Evolutionary conservation across 1,284 basidiomycete genomes (phyloP).

Genomic region (Trichosporon inkin): DNA sequence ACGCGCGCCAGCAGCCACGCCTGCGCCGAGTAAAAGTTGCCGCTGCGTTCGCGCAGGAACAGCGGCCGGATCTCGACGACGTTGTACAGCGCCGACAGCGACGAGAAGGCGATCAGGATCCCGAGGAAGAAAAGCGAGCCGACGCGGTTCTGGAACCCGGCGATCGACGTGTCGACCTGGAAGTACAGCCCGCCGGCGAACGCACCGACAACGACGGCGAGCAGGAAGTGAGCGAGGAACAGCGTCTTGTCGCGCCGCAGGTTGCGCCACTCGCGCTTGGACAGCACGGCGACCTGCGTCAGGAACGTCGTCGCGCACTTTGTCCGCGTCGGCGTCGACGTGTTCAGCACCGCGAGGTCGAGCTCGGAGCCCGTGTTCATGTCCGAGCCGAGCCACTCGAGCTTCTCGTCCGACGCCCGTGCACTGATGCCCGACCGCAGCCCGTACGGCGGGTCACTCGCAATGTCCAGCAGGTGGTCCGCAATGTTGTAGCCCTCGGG

Average conservation of each 20-base stretch:
- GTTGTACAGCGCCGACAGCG: slow-evolving; percentile 80
- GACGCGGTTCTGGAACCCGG: slow-evolving; percentile 85
- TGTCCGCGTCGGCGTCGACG: not conserved
- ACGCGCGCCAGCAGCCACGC: slow-evolving; percentile 82
- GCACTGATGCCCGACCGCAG: not conserved
- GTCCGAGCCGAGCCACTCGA: not conserved
- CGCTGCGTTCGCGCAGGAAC: slow-evolving; percentile 80
- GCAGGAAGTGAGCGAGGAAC: slow-evolving; percentile 68
- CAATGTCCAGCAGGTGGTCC: slow-evolving; percentile 80
- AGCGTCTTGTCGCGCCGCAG: slow-evolving; percentile 72
- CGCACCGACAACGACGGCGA: slow-evolving; percentile 68
- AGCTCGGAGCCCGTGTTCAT: not conserved
- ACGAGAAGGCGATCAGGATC: slow-evolving; percentile 78
- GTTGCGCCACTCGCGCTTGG: slow-evolving; percentile 75
- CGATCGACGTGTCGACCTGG: slow-evolving; percentile 70
- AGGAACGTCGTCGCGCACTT: slow-evolving; percentile 63
- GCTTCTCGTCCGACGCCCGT: not conserved
- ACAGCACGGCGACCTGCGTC: slow-evolving; percentile 75
- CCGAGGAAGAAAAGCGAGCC: slow-evolving; percentile 87
- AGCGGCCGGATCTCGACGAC: slow-evolving; percentile 72
- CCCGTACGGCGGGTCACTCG: slow-evolving; percentile 55
- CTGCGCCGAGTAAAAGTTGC: slow-evolving; percentile 61
- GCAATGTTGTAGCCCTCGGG: slow-evolving; percentile 79
- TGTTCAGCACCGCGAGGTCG: slow-evolving; percentile 3
- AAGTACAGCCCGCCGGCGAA: slow-evolving; percentile 79